Evolutionary conservation across 495 filamentous ascomycete genomes (phyloP).

Genomic region (Ramalina peruviana): DNA sequence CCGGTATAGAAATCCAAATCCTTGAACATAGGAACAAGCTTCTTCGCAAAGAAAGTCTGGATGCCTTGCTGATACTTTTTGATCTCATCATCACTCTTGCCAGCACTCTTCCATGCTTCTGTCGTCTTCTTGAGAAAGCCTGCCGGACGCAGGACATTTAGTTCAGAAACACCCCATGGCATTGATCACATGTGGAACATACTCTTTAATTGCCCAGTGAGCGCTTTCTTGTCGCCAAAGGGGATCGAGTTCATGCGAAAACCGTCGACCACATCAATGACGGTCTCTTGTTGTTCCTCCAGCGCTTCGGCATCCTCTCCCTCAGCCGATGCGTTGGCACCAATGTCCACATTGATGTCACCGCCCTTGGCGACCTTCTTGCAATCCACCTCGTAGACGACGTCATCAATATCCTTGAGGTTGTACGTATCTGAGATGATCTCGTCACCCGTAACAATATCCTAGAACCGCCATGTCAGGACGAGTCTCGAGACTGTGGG

Average conservation of each 20-base stretch:
- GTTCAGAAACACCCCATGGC: not conserved
- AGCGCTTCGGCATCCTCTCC: slow-evolving; percentile 50
- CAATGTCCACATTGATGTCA: slow-evolving; percentile 60
- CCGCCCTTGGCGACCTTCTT: slow-evolving; percentile 65
- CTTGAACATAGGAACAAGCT: slow-evolving; percentile 73
- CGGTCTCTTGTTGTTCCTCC: slow-evolving; percentile 48
- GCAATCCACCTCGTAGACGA: slow-evolving; percentile 81
- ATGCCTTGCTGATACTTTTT: slow-evolving; percentile 66
- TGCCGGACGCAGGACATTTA: slow-evolving; percentile 17
- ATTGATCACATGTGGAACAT: slow-evolving; percentile 14
- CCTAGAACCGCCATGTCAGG: slow-evolving; percentile 35
- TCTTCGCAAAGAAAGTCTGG: slow-evolving; percentile 54
- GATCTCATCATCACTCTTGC: slow-evolving; percentile 48
- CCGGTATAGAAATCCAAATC: slow-evolving; percentile 92
- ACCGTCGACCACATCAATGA: slow-evolving; percentile 88
- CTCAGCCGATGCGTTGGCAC: slow-evolving; percentile 95
- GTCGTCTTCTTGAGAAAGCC: slow-evolving; percentile 86
- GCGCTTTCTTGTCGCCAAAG: slow-evolving; percentile 49
- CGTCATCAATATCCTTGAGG: slow-evolving; percentile 56
- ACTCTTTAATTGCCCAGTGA: slow-evolving; percentile 72
- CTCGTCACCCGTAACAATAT: slow-evolving; percentile 83
- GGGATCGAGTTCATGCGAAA: slow-evolving; percentile 80
- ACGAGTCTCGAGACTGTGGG: not conserved
- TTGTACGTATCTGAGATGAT: slow-evolving; percentile 89
- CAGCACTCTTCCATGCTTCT: slow-evolving; percentile 45